Base-by-base conservation (phyloP, 192 early-diverging fungal species). In the Coemansia sp. region DNA sequence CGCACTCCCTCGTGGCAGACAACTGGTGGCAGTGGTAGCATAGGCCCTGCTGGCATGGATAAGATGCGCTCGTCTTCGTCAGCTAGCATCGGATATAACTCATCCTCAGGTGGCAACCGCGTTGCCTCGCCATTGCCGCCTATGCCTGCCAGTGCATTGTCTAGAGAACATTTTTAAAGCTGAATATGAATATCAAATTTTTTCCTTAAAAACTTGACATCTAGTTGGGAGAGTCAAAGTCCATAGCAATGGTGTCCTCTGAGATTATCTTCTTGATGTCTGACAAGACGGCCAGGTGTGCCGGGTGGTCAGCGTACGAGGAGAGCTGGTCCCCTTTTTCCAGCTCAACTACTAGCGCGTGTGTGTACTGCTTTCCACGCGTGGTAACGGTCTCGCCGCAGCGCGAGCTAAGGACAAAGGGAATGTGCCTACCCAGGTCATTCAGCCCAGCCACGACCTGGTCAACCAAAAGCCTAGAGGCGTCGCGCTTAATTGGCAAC, bases 1-100 rank as follows among this genome's bases (percentile, higher is more conserved):
- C 72, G 76, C 51, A 74, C 76, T 32, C 19, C 72, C 21, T 83
- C 80, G 38, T 78, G 76, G 76, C 80, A 77, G 58, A 66, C 61
- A 10, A 37, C 60, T 39, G 31, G 61, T 0, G 45, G 45, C 64
- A 57, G 23, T 39, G 31, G 61, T 3, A 60, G 45, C 70, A 57
- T 25, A 8, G 50, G 50, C 23, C 25, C 4, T 17, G 11, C 17
- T 1, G 59, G 62, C 46, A 63, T 62, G 66, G 66, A 68, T 50
- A 74, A 67, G 57, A 66, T 70, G 70, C 67, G 74, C 9, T 81
- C 79, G 37, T 53, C 74, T 34, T 76, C 79, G 23, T 63, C 74
- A 11, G 70, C 79, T 10, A 81, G 79, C 64, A 46, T 81, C 19
- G 78, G 78, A 1, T 81, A 81, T 57, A 61, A 53, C 64, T 73